Evolutionary conservation across 1,284 basidiomycete species (phyloP).

Genomic region (Amylostereum chailletii): DNA sequence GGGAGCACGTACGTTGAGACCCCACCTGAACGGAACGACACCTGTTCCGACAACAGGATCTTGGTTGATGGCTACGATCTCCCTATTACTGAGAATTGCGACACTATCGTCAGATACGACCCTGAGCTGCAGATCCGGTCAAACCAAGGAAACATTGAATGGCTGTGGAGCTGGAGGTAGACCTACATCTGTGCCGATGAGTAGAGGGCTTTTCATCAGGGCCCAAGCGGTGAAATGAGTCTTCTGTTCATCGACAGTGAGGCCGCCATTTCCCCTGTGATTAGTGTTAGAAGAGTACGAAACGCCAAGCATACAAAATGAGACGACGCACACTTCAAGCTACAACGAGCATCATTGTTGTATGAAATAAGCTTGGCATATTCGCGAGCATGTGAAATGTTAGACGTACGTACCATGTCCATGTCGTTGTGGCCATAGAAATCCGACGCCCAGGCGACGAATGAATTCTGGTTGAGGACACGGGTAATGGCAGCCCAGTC

Average conservation of each 20-base stretch:
- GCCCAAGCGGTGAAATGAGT: constrained; percentile 42
- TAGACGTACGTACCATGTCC: constrained; percentile 29
- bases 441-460: constrained; percentile 30
- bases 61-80: constrained; percentile 64
- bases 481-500: constrained; percentile 26
- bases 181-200: constrained; percentile 29
- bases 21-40: constrained; percentile 62
- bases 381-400: not conserved
- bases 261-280: constrained; percentile 31
- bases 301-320: too few species aligned
- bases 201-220: constrained; percentile 37
- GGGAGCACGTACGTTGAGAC: constrained; percentile 34
- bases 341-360: too few species aligned
- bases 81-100: constrained; percentile 48
- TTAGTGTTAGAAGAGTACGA: too few species aligned
- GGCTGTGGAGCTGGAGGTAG: too few species aligned
- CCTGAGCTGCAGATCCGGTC: constrained; percentile 31
- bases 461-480: constrained; percentile 36
- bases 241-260: constrained; percentile 33
- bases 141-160: too few species aligned
- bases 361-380: not conserved
- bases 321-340: not conserved
- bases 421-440: constrained; percentile 39
- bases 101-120: constrained; percentile 37
- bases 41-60: constrained; percentile 53